Evolutionary conservation across 257 asterid genomes (phyloP).

Genomic region (Solanum tarijense): DNA sequence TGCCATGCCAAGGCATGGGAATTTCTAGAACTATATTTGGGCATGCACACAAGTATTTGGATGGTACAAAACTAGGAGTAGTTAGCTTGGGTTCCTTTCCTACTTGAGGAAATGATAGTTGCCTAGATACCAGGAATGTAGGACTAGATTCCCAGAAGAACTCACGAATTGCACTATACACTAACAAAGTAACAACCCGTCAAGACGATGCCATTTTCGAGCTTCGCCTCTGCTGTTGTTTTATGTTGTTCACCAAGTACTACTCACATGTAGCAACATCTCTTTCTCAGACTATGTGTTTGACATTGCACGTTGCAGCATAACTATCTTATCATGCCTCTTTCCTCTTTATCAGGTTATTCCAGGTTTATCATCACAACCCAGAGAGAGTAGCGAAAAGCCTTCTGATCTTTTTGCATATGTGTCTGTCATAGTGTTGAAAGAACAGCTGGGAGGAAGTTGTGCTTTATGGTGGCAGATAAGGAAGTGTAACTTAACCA

Average conservation of each 20-base stretch:
- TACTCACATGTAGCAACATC: neutral
- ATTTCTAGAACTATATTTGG: neutral
- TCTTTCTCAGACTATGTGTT: neutral
- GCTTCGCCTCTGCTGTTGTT: neutral
- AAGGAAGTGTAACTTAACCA: slow-evolving; percentile 57
- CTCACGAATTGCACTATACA: neutral
- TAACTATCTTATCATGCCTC: neutral
- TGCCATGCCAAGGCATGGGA: neutral
- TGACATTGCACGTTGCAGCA: neutral
- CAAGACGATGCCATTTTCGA: neutral
- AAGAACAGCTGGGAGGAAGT: slow-evolving; percentile 8
- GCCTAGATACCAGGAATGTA: neutral
- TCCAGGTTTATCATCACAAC: slow-evolving; percentile 46
- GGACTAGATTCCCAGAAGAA: neutral
- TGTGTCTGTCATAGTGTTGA: slow-evolving; percentile 22
- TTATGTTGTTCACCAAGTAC: neutral
- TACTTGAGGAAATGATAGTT: neutral
- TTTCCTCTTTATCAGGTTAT: slow-evolving; percentile 45
- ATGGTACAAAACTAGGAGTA: neutral
- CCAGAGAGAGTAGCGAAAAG: slow-evolving; percentile 25
- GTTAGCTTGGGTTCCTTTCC: neutral
- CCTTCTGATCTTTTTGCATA: slow-evolving; percentile 45
- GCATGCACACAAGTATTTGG: neutral
- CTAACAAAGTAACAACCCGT: neutral
- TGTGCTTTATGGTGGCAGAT: slow-evolving; percentile 29